Evolutionary conservation across 352 stramenopile species (phyloP), one percentile per base, ranked within the genome.

Genomic region (Blastocystis sp.): DNA sequence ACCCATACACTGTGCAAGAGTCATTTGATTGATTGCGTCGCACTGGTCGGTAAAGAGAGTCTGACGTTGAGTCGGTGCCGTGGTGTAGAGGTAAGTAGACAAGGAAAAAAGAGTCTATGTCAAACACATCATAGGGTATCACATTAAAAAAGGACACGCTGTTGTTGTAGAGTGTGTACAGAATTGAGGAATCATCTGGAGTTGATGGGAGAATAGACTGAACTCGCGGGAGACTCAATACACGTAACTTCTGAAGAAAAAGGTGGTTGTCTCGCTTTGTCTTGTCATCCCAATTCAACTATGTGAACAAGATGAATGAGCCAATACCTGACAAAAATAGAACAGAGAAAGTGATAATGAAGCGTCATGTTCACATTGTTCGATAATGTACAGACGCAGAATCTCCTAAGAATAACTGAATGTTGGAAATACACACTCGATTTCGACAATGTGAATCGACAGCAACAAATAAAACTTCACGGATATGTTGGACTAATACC

Each of bases 121-220:
- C 7, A 37, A 26, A 53, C 6, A 3, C 7, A 4, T 13, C 9
- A n/a, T 11, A 65, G 24, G 18, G 9, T 0, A 62, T 5, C 56
- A 81, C 70, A 81, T 59, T 37, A 39, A 81, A 81, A 47, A 81
- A 81, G 20, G 70, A 81, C 24, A 65, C 45, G 47, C 37, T 65
- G 54, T 81, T 45, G 24, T 81, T 41, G 24, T 66, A 18, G 9
- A 62, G 70, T 43, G 65, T 76, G n/a, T 1, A 24, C n/a, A 76
- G 65, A 55, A 76, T 11, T 20, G 70, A 39, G 0, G 20, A 81
- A 34, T 41, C 13, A n/a, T 53, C 18, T 63, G 30, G 24, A 63
- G 24, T 64, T 20, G 54, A 37, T 20, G 37, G 18, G 47, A 26
- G 26, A 63, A 24, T 30, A 1, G 3, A 45, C 47, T 66, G 41